Base-by-base conservation (phyloP, 176 grass and related monocot genomes). In the Tillandsia fasciculata region DNA sequence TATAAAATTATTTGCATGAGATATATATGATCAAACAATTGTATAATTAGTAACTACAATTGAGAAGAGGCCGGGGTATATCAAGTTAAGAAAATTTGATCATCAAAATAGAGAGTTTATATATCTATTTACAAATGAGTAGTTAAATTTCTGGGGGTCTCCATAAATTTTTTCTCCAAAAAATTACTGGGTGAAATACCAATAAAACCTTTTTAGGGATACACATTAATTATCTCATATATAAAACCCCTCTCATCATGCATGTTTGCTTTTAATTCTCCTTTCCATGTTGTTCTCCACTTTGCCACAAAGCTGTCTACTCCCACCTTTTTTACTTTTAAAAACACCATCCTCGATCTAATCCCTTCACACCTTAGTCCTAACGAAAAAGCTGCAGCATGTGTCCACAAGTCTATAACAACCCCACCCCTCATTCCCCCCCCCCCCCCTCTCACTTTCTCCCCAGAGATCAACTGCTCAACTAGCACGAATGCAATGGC, bases 271-370 rank as follows among this genome's bases (percentile, higher is more conserved):
- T 61, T 42, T 20, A 33, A 42, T 61, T 20, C 22, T 56, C 56
- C 56, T 61, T 61, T 61, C 56, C 56, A 61, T 61, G 56, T 61
- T 61, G 56, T 61, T 18, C 56, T 61, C 56, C 56, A 61, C 56
- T 61, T 61, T 23, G 22, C 22, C 56, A 61, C 17, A 61, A 61
- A 61, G 22, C 17, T 61, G 33, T 10, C 17, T 5, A 17, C 13
- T 10, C 56, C 18, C 56, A 61, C 56, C 56, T 61, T 61, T 61
- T 61, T 61, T 15, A 18, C 22, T 61, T 18, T 20, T 61, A 61
- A 61, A 42, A 7, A 42, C 33, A 8, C 56, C n/a, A 61, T 23
- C 6, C 56, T 61, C 54, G 28, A 29, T 29, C 3, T 61, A 61
- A 22, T 61, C 56, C 56, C 22, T 61, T 61, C 8, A 3, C 17